Evolutionary conservation across 2,329 filamentous ascomycete genomes (phyloP).

Genomic region (Gremmenia infestans): DNA sequence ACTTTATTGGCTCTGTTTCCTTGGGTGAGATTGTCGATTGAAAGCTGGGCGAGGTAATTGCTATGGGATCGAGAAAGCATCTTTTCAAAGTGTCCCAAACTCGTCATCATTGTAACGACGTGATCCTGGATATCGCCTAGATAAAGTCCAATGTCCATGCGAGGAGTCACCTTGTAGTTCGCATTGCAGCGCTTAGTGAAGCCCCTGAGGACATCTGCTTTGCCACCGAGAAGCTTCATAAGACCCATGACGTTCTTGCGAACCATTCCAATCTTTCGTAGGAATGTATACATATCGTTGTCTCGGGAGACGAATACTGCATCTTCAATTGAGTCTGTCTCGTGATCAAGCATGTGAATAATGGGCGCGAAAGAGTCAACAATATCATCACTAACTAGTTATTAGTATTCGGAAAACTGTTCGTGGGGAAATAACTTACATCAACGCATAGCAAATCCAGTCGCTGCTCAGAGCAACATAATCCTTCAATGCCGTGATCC

Average conservation of each 20-base stretch:
- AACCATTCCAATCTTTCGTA: slow-evolving; percentile 82
- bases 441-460: slow-evolving; percentile 98
- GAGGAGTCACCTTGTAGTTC: slow-evolving; percentile 89
- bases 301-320: slow-evolving; percentile 88
- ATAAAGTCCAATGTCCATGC: slow-evolving; percentile 94
- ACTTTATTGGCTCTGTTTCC: slow-evolving; percentile 85
- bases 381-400: slow-evolving; percentile 71
- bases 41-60: slow-evolving; percentile 94
- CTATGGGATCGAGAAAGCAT: slow-evolving; percentile 91
- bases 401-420: slow-evolving; percentile 5
- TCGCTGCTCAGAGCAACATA: slow-evolving; percentile 93
- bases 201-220: slow-evolving; percentile 95
- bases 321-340: slow-evolving; percentile 92
- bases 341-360: slow-evolving; percentile 78
- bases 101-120: slow-evolving; percentile 98
- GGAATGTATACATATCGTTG: slow-evolving; percentile 82
- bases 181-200: slow-evolving; percentile 99
- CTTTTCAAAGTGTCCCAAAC: slow-evolving; percentile 92
- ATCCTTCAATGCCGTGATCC: slow-evolving; percentile 88
- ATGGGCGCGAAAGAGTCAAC: slow-evolving; percentile 92
- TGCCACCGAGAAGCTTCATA: slow-evolving; percentile 88
- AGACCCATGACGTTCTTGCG: slow-evolving; percentile 94
- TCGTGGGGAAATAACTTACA: slow-evolving; percentile 52
- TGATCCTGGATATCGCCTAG: slow-evolving; percentile 98
- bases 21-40: slow-evolving; percentile 83